These are phyloP conservation scores for Gaeumannomyces tritici DNA, from an alignment of 2,329 filamentous ascomycete genomes.

Conservation along the genomic window DNA sequence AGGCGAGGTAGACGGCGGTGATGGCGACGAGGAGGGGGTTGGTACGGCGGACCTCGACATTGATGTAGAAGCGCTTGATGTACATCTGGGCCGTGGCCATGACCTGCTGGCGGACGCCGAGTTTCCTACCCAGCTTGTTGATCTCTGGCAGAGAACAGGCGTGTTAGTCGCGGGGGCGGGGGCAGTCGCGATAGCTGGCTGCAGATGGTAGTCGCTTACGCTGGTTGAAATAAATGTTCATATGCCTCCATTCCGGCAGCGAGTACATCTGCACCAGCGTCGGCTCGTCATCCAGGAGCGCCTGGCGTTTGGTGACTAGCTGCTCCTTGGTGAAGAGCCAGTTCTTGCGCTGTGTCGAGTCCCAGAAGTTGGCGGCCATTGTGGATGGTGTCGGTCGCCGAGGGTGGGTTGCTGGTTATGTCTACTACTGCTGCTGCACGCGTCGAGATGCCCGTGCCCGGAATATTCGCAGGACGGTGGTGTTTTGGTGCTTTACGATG, in stretches of 20 bases:
- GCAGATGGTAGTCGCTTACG: constrained; percentile 43
- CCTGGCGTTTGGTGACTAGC: constrained; percentile 63
- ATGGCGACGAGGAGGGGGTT: constrained; percentile 89
- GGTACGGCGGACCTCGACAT: constrained; percentile 81
- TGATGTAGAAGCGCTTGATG: constrained; percentile 85
- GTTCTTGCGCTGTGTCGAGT: constrained; percentile 79
- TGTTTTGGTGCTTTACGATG: not conserved
- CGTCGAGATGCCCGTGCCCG: not conserved
- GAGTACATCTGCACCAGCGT: constrained; percentile 69
- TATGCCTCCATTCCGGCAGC: constrained; percentile 68
- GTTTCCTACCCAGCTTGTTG: constrained; percentile 71
- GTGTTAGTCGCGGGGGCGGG: not conserved
- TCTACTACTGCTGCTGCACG: not conserved
- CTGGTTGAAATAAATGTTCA: constrained; percentile 88
- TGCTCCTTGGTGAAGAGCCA: constrained; percentile 87
- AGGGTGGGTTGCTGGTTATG: no score
- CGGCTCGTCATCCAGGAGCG: constrained; percentile 68
- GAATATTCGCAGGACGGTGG: no score
- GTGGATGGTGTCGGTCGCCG: constrained; percentile 3
- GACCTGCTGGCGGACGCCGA: constrained; percentile 80
- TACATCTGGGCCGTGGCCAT: constrained; percentile 93
- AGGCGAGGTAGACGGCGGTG: constrained; percentile 90
- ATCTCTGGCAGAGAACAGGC: constrained; percentile 46
- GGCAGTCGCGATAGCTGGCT: not conserved
- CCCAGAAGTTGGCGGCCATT: constrained; percentile 97